Percentiles rank a stretch among this genome's conserved stretches.
Conservation (phyloP, 2,329 filamentous ascomycete genomes). For the Fusarium sp. region DNA sequence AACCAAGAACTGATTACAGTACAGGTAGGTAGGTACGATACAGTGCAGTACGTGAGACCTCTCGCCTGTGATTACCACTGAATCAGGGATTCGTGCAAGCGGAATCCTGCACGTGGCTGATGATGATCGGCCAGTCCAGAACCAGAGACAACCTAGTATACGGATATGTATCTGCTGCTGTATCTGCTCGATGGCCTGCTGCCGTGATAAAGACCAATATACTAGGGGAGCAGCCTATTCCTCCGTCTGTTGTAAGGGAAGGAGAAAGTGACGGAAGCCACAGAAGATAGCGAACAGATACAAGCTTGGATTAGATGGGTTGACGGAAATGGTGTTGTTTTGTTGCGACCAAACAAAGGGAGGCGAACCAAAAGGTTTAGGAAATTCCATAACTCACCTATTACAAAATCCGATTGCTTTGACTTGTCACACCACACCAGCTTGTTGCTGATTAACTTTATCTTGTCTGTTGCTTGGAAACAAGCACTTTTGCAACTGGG, state of each 20-base stretch:
- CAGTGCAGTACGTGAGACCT: constrained; percentile 26
- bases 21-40: too few relatives aligned
- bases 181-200: constrained; percentile 4
- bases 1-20: background rate
- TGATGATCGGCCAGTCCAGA: constrained; percentile 21
- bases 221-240: background rate
- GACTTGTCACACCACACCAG: constrained; percentile 10
- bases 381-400: constrained; percentile 39
- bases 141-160: constrained; percentile 11
- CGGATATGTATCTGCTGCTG: background rate
- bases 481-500: constrained; percentile 1
- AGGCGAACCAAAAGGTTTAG: constrained; percentile 12
- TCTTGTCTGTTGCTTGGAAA: background rate
- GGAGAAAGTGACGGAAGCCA: constrained; percentile 10
- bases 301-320: background rate
- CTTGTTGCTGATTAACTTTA: background rate
- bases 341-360: constrained; percentile 18
- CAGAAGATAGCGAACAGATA: background rate
- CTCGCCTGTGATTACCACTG: constrained; percentile 21
- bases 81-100: constrained; percentile 35
- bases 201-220: background rate
- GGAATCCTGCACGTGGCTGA: constrained; percentile 34
- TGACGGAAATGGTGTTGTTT: constrained; percentile 10
- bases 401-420: constrained; percentile 24
- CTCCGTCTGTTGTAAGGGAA: constrained; percentile 1